phyloP scores from a whole-genome alignment of 805 yeast genomes.

The Pichia scutulata region DNA sequence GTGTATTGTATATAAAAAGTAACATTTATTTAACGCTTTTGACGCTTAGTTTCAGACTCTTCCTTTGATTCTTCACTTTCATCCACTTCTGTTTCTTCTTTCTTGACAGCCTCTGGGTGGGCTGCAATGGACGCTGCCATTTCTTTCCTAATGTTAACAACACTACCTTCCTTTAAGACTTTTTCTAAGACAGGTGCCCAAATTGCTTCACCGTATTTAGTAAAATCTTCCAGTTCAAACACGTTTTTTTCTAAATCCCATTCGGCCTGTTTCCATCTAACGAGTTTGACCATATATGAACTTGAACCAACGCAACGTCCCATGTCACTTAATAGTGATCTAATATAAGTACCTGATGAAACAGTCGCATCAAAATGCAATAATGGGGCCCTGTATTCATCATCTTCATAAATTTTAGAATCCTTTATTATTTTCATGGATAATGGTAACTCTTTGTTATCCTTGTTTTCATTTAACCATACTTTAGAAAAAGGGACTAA shows the following conservation, averaged over 20 bases:
- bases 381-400: conserved; percentile 50
- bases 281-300: conserved; percentile 81
- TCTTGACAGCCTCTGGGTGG: conserved; percentile 7
- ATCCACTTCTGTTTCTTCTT: conserved; percentile 2
- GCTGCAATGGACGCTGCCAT: conserved; percentile 25
- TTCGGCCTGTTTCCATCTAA: conserved; percentile 68
- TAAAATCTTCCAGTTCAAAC: conserved; percentile 60
- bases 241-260: conserved; percentile 73
- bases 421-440: conserved; percentile 34
- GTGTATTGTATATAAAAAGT: not conserved
- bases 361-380: conserved; percentile 72
- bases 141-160: conserved; percentile 32
- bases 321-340: conserved; percentile 82
- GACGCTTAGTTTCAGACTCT: not conserved
- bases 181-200: conserved; percentile 63
- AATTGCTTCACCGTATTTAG: conserved; percentile 45
- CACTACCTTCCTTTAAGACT: conserved; percentile 41
- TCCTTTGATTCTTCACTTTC: conserved; percentile 2
- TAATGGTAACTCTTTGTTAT: conserved; percentile 25
- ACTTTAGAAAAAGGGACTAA: conserved; percentile 52
- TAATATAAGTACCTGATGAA: conserved; percentile 90
- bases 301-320: conserved; percentile 75
- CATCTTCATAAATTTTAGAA: conserved; percentile 28
- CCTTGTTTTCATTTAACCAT: conserved; percentile 37
- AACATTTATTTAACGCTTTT: not conserved